Evolutionary conservation across 768 basidiomycete species (phyloP).

Genomic region (Hygrocybe coccinea): DNA sequence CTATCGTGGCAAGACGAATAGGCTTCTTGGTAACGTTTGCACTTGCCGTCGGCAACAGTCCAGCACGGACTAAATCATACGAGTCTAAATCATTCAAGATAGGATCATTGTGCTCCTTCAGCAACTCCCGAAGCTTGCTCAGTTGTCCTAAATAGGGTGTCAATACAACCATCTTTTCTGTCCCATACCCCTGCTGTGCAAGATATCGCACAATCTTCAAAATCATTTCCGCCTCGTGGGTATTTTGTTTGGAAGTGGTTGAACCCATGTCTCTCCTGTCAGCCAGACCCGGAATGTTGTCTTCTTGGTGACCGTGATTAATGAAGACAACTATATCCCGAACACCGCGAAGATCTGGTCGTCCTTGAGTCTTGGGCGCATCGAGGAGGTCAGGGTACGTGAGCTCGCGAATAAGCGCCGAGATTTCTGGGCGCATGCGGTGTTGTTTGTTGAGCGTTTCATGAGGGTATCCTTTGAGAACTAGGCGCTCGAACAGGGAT

Average conservation of each 20-base stretch:
- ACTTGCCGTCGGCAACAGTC: slow-evolving; percentile 40
- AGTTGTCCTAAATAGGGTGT: slow-evolving; percentile 71
- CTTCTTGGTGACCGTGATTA: slow-evolving; percentile 53
- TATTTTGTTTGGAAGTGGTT: slow-evolving; percentile 57
- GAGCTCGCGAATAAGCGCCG: slow-evolving; percentile 51
- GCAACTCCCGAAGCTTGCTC: slow-evolving; percentile 40
- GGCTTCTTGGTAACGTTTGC: slow-evolving; percentile 40
- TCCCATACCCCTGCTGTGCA: slow-evolving; percentile 62
- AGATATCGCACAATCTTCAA: slow-evolving; percentile 63
- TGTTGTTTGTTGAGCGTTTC: slow-evolving; percentile 52
- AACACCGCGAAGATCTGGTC: slow-evolving; percentile 51
- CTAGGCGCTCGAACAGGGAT: slow-evolving; percentile 66
- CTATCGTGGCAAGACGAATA: slow-evolving; percentile 61
- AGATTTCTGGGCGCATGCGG: slow-evolving; percentile 74
- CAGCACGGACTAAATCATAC: slow-evolving; percentile 52
- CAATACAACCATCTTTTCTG: slow-evolving; percentile 55
- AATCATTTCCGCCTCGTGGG: slow-evolving; percentile 57
- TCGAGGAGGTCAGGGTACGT: slow-evolving; percentile 65
- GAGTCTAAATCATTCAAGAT: slow-evolving; percentile 61
- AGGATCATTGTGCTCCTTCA: slow-evolving; percentile 51
- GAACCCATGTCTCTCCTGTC: slow-evolving; percentile 46
- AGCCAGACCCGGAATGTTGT: slow-evolving; percentile 34
- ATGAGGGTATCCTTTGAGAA: slow-evolving; percentile 60
- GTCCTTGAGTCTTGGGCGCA: slow-evolving; percentile 43
- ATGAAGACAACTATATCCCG: slow-evolving; percentile 58